Evolutionary conservation across 306 rosid species (phyloP).

Genomic region (Citrullus amarus): DNA sequence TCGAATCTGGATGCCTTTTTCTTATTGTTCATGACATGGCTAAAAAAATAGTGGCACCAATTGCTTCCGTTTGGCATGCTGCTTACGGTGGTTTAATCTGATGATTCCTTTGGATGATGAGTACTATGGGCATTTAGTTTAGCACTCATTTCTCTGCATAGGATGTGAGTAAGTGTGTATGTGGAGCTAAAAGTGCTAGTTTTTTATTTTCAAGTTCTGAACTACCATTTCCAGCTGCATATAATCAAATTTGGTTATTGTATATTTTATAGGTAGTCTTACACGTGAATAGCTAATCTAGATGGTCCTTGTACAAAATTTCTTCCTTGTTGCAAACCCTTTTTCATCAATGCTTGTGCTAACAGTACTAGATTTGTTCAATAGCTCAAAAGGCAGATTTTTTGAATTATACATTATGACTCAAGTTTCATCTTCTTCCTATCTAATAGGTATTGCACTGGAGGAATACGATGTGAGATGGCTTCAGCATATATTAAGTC

Average conservation of each 20-base stretch:
- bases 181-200: background rate
- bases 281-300: background rate
- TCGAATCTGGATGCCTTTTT: background rate
- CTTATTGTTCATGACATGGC: background rate
- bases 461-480: conserved; percentile 95
- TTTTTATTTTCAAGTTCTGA: background rate
- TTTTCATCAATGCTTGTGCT: background rate
- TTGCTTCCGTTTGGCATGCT: background rate
- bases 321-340: background rate
- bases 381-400: background rate
- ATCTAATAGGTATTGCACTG: conserved; percentile 78
- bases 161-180: background rate
- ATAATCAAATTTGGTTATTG: background rate
- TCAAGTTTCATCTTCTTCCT: conserved; percentile 9
- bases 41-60: background rate
- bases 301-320: background rate
- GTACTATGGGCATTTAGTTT: background rate
- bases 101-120: background rate
- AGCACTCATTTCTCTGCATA: background rate
- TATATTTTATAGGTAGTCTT: background rate
- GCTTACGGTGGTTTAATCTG: background rate
- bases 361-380: background rate
- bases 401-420: background rate
- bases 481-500: conserved; percentile 91
- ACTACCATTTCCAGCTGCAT: background rate